Percentiles rank a stretch among this genome's conserved stretches.
These are phyloP conservation scores for Chaetomium cochliodes DNA, from an alignment of 495 filamentous ascomycete species.

Conservation along the genomic window DNA sequence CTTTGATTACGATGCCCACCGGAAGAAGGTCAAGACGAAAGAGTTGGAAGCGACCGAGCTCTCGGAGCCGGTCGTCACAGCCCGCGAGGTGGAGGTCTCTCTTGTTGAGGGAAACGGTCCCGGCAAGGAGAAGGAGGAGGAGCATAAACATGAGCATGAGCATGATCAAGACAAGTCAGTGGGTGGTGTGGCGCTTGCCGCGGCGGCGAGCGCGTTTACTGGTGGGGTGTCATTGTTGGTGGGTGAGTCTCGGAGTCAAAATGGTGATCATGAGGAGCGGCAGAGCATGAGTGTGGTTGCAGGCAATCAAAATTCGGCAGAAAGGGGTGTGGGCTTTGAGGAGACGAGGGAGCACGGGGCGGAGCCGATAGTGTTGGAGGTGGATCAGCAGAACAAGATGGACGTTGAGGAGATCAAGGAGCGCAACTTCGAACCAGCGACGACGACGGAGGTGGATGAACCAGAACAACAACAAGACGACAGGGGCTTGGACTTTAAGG, in stretches of 20 bases:
- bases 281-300: not conserved
- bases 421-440: not conserved
- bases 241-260: constrained; percentile 32
- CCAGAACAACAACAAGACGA: not conserved
- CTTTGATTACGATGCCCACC: constrained; percentile 38
- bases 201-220: constrained; percentile 28
- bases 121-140: not conserved
- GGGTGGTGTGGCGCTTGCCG: constrained; percentile 24
- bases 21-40: constrained; percentile 40
- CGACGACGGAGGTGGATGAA: not conserved
- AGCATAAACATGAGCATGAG: not conserved
- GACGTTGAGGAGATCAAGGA: not conserved
- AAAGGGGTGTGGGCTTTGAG: constrained; percentile 2
- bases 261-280: constrained; percentile 14
- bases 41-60: constrained; percentile 23
- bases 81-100: not conserved
- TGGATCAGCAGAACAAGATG: not conserved
- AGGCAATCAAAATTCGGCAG: not conserved
- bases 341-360: not conserved
- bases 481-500: constrained; percentile 6
- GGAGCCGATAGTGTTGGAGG: constrained; percentile 3
- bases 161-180: constrained; percentile 18
- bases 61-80: not conserved
- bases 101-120: not conserved
- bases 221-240: constrained; percentile 32